Evolutionary conservation across 345 rosid species (phyloP), one percentile per base, ranked within the genome.

Genomic region (Lepidium africanum): DNA sequence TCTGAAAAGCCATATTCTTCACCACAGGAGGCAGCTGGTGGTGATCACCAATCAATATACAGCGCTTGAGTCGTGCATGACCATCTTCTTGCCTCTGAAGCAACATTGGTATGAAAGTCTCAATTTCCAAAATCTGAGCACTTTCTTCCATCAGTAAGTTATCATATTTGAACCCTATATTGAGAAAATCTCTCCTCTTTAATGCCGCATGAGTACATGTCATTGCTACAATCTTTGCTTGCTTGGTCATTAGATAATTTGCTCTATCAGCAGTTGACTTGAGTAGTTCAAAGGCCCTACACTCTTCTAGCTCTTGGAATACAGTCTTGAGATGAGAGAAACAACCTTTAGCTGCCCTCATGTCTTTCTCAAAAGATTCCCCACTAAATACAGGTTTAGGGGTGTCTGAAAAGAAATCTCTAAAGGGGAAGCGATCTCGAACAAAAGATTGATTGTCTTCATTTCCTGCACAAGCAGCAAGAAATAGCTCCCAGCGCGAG

Each of bases 31-130:
- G 99, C 67, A 94, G 79, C 78, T 94, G 99, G 83, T 94, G 99
- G 78, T 94, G 99, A 82, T 94, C 99, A 59, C 99, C 99, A 67
- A 91, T 91, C 70, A 94, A 76, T 77, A 94, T 88, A 83, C 99
- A 94, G 45, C 99, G 97, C 73, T 94, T 94, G 57, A 94, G 92
- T 40, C 99, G 88, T 59, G 97, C 97, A 73, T 84, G 83, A 35
- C 99, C 99, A 82, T 94, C 99, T 78, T 94, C 99, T 77, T 94
- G 99, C 77, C 95, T 82, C 80, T 94, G 99, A 46, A 94, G 99
- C 80, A 94, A 76, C 99, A 94, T 94, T 23, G 99, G 99, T 70
- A 94, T 94, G 82, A 94, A 94, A 64, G 99, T 94, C 72, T 94
- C 99, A 63, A 94, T 94, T 83, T 94, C 99, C 82, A 94, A 79